Conservation (phyloP, 129 eudicot species). For the Chrysanthemum lavandulifolium region DNA sequence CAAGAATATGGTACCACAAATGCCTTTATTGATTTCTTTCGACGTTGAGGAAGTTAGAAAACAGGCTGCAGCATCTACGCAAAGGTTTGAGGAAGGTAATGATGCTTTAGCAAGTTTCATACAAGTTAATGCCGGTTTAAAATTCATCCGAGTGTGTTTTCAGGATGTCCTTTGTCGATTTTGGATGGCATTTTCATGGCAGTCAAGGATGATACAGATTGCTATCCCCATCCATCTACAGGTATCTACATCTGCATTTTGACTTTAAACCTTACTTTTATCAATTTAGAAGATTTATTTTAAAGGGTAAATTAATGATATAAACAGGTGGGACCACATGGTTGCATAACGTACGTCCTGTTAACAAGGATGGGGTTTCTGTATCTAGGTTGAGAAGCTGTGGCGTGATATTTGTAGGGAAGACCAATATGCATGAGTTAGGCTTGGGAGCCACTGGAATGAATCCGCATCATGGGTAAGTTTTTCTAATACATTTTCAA, state of each 20-base stretch:
- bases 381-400: slow-evolving; percentile 16
- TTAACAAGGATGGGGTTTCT: slow-evolving; percentile 1
- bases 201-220: slow-evolving; percentile 14
- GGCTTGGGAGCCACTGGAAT: slow-evolving; percentile 2
- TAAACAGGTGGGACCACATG: slow-evolving; percentile 15
- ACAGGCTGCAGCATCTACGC: slow-evolving; percentile 14
- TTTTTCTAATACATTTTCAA: not conserved
- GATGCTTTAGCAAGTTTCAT: not conserved
- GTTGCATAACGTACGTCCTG: slow-evolving; percentile 9
- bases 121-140: not conserved
- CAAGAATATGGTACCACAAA: slow-evolving; percentile 10
- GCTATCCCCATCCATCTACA: slow-evolving; percentile 7
- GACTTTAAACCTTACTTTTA: not conserved
- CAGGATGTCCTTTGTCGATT: slow-evolving; percentile 6
- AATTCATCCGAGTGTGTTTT: not conserved
- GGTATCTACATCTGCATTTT: not conserved
- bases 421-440: slow-evolving; percentile 13
- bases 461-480: slow-evolving; percentile 14
- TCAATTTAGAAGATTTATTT: not conserved
- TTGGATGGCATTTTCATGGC: slow-evolving; percentile 15
- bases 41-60: not conserved
- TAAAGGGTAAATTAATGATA: not conserved
- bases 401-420: slow-evolving; percentile 12
- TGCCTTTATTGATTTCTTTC: slow-evolving; percentile 8
- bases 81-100: slow-evolving; percentile 12